Evolutionary conservation across 257 asterid genomes (phyloP), one percentile per base, ranked within the genome.

Genomic region (Gentiana macrophylla): DNA sequence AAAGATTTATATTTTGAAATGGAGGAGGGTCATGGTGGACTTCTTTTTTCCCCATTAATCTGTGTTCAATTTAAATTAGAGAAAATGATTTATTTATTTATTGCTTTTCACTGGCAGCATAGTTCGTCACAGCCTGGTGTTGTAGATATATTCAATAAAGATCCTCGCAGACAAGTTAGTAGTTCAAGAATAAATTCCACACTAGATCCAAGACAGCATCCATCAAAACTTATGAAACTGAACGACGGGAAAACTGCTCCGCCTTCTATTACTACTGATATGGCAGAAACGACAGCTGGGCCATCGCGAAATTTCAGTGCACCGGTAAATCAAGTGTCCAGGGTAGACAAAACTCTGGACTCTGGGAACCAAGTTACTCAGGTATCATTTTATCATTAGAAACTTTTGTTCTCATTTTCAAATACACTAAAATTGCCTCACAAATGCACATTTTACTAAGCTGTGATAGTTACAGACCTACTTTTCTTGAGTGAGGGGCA

Each of bases 301-400:
- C 77, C 81, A 13, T 41, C 80, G 53, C 69, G 62, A 56, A 49
- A 33, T 63, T 44, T 74, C 46, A 65, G 56, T 68, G 48, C 51
- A 55, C 65, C 79, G 43, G 76, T 75, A 66, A 72, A 77, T 62
- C 91, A 69, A 62, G 35, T 66, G 52, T 13, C 71, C 43, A 65
- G 13, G 60, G 37, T 77, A 51, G 84, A 69, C 54, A 79, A 63
- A 70, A 62, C 62, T 69, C 57, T 61, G n/a, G 59, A 66, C 50
- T 47, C 85, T 57, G 86, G 67, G 66, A 85, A 65, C 64, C 92
- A 74, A 60, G 74, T 72, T 47, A 52, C 73, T 64, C 86, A 89
- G 94, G 95, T 89, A 67, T 53, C 57, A 12, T 64, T 50, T 53
- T 45, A 48, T 51, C 50, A 65, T 45, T 50, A 41, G 49, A 41